These are phyloP conservation scores for Fusarium avenaceum DNA, from an alignment of 2,329 filamentous ascomycete genomes.

Conservation along the genomic window DNA sequence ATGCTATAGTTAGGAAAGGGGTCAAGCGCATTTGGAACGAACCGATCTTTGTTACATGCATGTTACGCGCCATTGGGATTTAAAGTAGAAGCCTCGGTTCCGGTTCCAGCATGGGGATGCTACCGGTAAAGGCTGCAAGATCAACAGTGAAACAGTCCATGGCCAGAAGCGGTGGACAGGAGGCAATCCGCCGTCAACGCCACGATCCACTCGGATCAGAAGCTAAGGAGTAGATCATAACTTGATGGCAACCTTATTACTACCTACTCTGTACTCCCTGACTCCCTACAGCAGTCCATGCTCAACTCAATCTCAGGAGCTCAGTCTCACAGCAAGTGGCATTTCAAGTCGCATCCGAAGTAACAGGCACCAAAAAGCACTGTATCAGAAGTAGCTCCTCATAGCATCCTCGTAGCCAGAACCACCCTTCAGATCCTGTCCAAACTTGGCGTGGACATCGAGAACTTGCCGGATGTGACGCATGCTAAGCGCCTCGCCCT, in stretches of 20 bases:
- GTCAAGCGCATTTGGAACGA: not conserved
- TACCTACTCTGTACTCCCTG: not conserved
- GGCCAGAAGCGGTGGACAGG: not conserved
- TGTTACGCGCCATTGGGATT: not conserved
- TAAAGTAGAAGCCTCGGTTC: constrained; percentile 8
- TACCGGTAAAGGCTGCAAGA: not conserved
- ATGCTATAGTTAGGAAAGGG: constrained; percentile 24
- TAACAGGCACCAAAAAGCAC: not conserved
- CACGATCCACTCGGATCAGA: not conserved
- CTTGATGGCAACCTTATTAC: constrained; percentile 1
- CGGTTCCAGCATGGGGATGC: not conserved
- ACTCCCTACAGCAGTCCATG: not conserved
- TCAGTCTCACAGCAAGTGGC: too few relatives aligned
- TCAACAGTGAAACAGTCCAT: constrained; percentile 8
- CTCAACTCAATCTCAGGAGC: not conserved
- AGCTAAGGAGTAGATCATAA: not conserved
- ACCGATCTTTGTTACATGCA: not conserved
- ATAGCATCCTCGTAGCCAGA: constrained; percentile 86
- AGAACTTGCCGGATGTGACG: constrained; percentile 84
- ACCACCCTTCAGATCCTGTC: constrained; percentile 85
- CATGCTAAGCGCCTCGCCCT: constrained; percentile 79
- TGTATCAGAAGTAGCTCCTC: constrained; percentile 76
- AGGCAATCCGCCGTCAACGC: not conserved
- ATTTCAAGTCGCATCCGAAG: not conserved
- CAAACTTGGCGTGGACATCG: constrained; percentile 86